These are phyloP conservation scores for Cryoendolithus antarcticus DNA, from an alignment of 2,329 filamentous ascomycete species.

Conservation along the genomic window DNA sequence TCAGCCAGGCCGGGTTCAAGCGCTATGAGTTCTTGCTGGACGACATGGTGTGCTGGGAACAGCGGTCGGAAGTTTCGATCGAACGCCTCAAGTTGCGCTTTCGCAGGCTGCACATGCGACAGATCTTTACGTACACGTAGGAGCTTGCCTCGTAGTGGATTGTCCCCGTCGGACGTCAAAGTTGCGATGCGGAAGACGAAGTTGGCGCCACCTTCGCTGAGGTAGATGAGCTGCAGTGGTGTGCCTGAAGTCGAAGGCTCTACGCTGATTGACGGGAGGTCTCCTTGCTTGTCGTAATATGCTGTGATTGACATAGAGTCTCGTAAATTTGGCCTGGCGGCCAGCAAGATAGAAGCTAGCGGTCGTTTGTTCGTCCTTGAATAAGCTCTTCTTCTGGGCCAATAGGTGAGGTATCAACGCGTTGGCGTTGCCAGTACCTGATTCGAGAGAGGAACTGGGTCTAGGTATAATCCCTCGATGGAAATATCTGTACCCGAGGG, in stretches of 20 bases:
- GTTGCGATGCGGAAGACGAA: slow-evolving; percentile 19
- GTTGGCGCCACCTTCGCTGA: slow-evolving; percentile 28
- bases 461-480: too few relatives aligned
- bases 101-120: slow-evolving; percentile 15
- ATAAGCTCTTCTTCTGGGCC: too few relatives aligned
- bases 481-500: too few relatives aligned
- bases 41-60: slow-evolving; percentile 19
- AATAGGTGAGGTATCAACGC: too few relatives aligned
- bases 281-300: slow-evolving; percentile 1
- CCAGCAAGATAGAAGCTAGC: too few relatives aligned
- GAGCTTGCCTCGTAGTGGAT: slow-evolving; percentile 13
- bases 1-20: slow-evolving; percentile 12
- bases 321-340: too few relatives aligned
- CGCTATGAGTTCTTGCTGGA: slow-evolving; percentile 18
- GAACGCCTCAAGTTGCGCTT: slow-evolving; percentile 16
- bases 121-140: slow-evolving; percentile 23
- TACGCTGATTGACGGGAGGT: background rate
- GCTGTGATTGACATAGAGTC: slow-evolving; percentile 4
- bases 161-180: slow-evolving; percentile 1
- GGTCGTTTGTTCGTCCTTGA: too few relatives aligned
- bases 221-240: slow-evolving; percentile 16
- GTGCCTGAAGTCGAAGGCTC: background rate
- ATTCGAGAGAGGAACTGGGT: too few relatives aligned
- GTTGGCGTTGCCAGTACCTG: too few relatives aligned
- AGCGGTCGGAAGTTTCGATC: slow-evolving; percentile 16